Evolutionary conservation across 257 asterid genomes (phyloP).

Genomic region (Mentha longifolia): DNA sequence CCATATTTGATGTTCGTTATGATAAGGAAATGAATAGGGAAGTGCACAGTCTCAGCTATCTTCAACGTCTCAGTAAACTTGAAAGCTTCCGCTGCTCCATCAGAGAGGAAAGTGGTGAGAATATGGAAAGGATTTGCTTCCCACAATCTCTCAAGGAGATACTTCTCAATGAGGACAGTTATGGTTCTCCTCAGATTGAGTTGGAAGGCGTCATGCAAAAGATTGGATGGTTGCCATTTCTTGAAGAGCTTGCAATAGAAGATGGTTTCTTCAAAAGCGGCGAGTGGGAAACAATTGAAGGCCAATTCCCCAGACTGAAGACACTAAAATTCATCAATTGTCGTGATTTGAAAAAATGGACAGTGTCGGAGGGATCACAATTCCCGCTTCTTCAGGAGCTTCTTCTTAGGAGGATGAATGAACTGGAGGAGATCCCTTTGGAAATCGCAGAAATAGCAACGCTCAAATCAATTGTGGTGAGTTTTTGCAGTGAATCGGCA

Average conservation of each 20-base stretch:
- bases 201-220: neutral
- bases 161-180: accelerated
- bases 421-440: too few relatives aligned
- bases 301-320: neutral
- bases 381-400: neutral
- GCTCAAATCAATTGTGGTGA: neutral
- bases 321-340: neutral
- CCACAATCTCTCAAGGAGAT: neutral
- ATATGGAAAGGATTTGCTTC: neutral
- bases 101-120: too few relatives aligned
- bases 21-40: too few relatives aligned
- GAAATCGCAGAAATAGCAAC: neutral
- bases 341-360: neutral
- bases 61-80: neutral
- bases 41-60: too few relatives aligned
- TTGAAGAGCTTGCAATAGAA: neutral
- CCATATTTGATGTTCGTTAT: neutral
- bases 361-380: neutral
- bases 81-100: neutral
- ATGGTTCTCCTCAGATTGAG: too few relatives aligned
- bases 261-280: neutral
- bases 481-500: neutral
- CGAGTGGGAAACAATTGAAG: neutral
- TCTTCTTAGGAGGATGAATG: neutral
- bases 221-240: neutral